phyloP scores from a whole-genome alignment of 2,329 filamentous ascomycete genomes.

The Proliferodiscus dingleyae region DNA sequence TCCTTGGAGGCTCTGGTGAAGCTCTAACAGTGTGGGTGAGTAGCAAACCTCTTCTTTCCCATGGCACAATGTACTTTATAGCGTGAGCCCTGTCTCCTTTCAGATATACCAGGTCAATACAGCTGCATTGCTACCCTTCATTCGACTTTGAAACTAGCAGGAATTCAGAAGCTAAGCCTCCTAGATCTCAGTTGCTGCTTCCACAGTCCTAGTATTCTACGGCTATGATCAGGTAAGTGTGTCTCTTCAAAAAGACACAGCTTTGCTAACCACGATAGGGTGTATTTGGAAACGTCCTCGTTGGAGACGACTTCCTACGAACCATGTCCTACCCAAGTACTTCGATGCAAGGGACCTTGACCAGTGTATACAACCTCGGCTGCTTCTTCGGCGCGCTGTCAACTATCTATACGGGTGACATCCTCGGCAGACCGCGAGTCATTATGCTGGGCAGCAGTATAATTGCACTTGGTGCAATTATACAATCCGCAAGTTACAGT shows the following conservation, averaged over 20 bases:
- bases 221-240: conserved; percentile 37
- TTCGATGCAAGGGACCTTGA: conserved; percentile 38
- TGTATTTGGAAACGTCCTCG: conserved; percentile 37
- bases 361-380: conserved; percentile 40
- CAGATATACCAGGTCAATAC: too few species aligned
- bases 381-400: conserved; percentile 38
- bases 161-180: not conserved
- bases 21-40: conserved; percentile 42
- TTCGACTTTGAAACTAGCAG: too few species aligned
- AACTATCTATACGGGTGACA: conserved; percentile 46
- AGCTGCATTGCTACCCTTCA: too few species aligned
- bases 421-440: conserved; percentile 50
- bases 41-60: not conserved
- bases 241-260: too few species aligned
- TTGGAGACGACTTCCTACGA: conserved; percentile 40
- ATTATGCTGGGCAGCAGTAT: conserved; percentile 46
- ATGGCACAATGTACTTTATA: too few species aligned
- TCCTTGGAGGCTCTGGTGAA: conserved; percentile 46
- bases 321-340: conserved; percentile 36
- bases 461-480: conserved; percentile 22
- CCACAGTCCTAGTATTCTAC: conserved; percentile 47
- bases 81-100: too few species aligned
- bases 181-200: conserved; percentile 43
- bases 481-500: conserved; percentile 32
- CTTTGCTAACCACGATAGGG: conserved; percentile 14